A percentile compares a stretch with the other conserved stretches of the same genome.
Conservation (phyloP, 2,329 filamentous ascomycete genomes). For the Ambrosiella beaveri region DNA sequence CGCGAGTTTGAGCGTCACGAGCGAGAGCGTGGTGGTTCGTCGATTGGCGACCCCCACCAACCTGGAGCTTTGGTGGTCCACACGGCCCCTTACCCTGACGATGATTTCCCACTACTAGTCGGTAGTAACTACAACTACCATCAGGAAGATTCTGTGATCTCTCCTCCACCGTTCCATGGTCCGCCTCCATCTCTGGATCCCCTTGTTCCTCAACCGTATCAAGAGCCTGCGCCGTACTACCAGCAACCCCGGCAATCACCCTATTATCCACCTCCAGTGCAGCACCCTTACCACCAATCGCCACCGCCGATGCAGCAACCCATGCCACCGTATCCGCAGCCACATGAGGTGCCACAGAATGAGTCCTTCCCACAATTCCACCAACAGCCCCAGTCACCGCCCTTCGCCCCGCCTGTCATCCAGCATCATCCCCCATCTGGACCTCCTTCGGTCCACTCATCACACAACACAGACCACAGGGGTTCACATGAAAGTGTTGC, state of each 20-base stretch:
- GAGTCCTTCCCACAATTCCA: not conserved
- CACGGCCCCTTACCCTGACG: slow-evolving; percentile 8
- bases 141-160: not conserved
- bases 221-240: not conserved
- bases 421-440: not conserved
- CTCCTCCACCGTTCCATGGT: not conserved
- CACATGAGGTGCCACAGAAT: not conserved
- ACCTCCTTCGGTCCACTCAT: not conserved
- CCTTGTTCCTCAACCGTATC: not conserved
- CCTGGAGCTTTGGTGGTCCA: not conserved
- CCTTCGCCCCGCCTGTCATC: not conserved
- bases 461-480: slow-evolving; percentile 2
- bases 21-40: slow-evolving; percentile 17
- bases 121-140: slow-evolving; percentile 7
- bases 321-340: not conserved
- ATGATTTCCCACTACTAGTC: slow-evolving; percentile 1
- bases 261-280: not conserved
- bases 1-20: not conserved
- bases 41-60: slow-evolving; percentile 13
- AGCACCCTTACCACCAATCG: not conserved
- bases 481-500: not conserved
- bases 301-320: not conserved
- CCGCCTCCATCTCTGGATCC: not conserved
- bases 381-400: not conserved
- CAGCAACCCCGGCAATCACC: not conserved